Evolutionary conservation across 2,329 filamentous ascomycete genomes (phyloP), one percentile per base, ranked within the genome.

Genomic region (Aureobasidium namibiae): DNA sequence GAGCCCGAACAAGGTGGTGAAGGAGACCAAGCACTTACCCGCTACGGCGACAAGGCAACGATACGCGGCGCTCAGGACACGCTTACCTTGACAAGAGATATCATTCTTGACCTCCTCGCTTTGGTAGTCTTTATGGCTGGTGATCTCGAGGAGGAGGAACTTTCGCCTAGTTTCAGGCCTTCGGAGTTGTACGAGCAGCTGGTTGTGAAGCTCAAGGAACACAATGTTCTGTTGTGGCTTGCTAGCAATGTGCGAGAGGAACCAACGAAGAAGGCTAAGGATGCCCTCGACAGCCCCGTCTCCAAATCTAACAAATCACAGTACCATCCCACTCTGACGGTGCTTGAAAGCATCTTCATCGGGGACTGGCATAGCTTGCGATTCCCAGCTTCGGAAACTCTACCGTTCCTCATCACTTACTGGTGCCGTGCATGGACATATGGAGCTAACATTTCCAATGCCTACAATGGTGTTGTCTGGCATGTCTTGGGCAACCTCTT

Each of bases 71-170:
- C 89, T 0, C 88, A 92, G 67, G 91, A 97, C 68, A 87, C 83
- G 13, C 81, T 94, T 7, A 80, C 87, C 53, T 74, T 89, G 33
- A 87, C 88, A 61, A 86, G 85, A 74, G 83, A 83, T 61, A 78
- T 94, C 9, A 84, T 95, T 53, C 84, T 95, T 63, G 90, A 92
- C 67, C 82, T 97, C 60, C 76, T 97, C 2, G 80, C 94, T 2
- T 80, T 99, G 7, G 79, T 95, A 16, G 81, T 94, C 10, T 91
- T 96, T 71, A 87, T 97, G 80, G 88, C 94, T 70, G 86, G 86
- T 39, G 90, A 94, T 68, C 82, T 89, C 56, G 88, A 92, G 60
- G 82, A 85, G 64, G 84, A 87, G 42, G 85, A 90, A 41, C 82
- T 88, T 16, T 83, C 83, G 2, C 76, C 79, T 9, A 82, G 86